Conservation (phyloP, 768 basidiomycete genomes). For the Crassisporium funariophilum region DNA sequence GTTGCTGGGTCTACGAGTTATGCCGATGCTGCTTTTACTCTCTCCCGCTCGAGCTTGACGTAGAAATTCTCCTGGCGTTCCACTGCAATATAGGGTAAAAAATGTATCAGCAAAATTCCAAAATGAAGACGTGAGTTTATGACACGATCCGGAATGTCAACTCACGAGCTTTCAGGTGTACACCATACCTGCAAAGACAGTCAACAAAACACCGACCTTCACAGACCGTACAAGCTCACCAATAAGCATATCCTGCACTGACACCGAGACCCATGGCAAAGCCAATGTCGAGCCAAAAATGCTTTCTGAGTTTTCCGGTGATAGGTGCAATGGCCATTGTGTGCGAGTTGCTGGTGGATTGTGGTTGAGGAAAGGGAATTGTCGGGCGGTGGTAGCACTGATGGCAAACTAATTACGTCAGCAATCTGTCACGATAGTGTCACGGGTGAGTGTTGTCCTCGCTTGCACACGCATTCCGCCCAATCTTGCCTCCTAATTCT, state of each 20-base stretch:
- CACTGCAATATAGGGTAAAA: constrained; percentile 46
- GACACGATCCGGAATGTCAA: constrained; percentile 16
- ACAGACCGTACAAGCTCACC: constrained; percentile 50
- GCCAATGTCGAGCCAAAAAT: constrained; percentile 84
- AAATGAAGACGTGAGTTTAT: neutral
- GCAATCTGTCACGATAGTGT: constrained; percentile 26
- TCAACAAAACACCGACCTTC: constrained; percentile 11
- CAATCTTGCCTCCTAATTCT: constrained; percentile 21
- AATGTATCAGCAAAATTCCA: neutral
- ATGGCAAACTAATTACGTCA: constrained; percentile 22
- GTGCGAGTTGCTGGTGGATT: constrained; percentile 26
- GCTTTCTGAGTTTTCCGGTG: constrained; percentile 91
- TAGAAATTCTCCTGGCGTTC: constrained; percentile 85
- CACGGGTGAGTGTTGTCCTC: constrained; percentile 28
- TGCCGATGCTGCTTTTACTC: constrained; percentile 33
- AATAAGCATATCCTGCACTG: constrained; percentile 76
- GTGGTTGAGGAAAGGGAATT: constrained; percentile 38
- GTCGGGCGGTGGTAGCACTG: constrained; percentile 34
- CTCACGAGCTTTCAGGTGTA: constrained; percentile 78
- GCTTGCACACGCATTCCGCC: constrained; percentile 30
- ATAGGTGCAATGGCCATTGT: constrained; percentile 88
- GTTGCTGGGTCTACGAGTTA: constrained; percentile 5
- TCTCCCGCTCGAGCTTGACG: constrained; percentile 76
- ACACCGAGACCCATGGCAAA: constrained; percentile 77
- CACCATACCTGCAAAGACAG: constrained; percentile 68